Conservation (phyloP, 495 filamentous ascomycete genomes). For the Apodospora peruviana region DNA sequence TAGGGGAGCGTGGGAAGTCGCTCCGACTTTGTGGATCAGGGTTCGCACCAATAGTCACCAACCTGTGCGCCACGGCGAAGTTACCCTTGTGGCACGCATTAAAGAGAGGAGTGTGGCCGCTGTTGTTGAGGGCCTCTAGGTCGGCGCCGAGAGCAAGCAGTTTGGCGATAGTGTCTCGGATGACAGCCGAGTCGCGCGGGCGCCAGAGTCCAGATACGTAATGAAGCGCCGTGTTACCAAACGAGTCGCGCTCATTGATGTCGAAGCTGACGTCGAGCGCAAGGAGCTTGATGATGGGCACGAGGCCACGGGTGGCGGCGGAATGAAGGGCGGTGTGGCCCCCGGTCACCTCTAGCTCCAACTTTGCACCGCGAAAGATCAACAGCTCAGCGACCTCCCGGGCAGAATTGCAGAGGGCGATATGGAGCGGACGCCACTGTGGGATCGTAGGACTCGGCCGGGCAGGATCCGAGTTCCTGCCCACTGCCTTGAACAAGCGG, state of each 20-base stretch:
- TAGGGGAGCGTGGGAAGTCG: no score
- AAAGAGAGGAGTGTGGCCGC: slow-evolving; percentile 19
- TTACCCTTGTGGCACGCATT: slow-evolving; percentile 23
- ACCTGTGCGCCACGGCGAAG: slow-evolving; percentile 18
- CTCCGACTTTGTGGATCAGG: slow-evolving; percentile 13
- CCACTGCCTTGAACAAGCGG: slow-evolving; percentile 14
- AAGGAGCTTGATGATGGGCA: slow-evolving; percentile 23
- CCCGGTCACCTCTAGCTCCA: slow-evolving; percentile 14
- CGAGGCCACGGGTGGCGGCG: slow-evolving; percentile 19
- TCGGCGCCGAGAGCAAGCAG: slow-evolving; percentile 25
- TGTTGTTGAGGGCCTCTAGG: slow-evolving; percentile 18
- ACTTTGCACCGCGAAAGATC: slow-evolving; percentile 27
- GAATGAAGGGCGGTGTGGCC: slow-evolving; percentile 19
- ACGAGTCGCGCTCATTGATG: slow-evolving; percentile 17
- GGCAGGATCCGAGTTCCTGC: slow-evolving; percentile 8
- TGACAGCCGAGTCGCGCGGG: slow-evolving; percentile 13
- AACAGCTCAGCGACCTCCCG: slow-evolving; percentile 25
- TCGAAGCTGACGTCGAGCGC: slow-evolving; percentile 17
- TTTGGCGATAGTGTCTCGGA: slow-evolving; percentile 19
- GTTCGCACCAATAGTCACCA: slow-evolving; percentile 20
- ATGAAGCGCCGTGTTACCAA: slow-evolving; percentile 22
- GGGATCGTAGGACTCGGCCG: slow-evolving; percentile 9
- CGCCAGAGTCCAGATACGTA: slow-evolving; percentile 17
- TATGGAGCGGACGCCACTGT: slow-evolving; percentile 31
- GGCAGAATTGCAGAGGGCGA: slow-evolving; percentile 28